phyloP scores from a whole-genome alignment of 345 rosid genomes.

The Acer negundo region DNA sequence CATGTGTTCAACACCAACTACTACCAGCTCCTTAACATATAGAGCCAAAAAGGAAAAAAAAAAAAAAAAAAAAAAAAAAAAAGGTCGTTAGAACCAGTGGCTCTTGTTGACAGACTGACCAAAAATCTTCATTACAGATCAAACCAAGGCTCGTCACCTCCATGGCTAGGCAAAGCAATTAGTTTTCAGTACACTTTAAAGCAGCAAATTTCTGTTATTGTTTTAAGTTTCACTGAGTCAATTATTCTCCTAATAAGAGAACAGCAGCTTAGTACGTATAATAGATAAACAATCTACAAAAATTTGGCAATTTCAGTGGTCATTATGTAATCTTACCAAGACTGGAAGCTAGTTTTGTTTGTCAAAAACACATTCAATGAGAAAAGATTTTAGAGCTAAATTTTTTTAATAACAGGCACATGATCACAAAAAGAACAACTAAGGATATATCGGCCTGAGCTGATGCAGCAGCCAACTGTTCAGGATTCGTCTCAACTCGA shows the following conservation, averaged over 20 bases:
- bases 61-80: background rate
- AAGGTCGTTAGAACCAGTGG: background rate
- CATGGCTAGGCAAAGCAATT: background rate
- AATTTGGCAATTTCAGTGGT: background rate
- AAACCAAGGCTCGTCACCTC: background rate
- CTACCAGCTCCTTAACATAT: background rate
- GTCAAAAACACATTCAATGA: background rate
- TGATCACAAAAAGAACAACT: conserved; percentile 10
- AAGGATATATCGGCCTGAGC: conserved; percentile 99
- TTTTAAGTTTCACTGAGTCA: background rate
- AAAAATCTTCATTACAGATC: conserved; percentile 4
- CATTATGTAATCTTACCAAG: background rate
- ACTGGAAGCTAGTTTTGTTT: conserved; percentile 3
- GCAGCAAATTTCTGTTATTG: background rate
- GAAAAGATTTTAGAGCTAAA: background rate
- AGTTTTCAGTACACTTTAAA: conserved; percentile 5
- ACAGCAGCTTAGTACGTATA: background rate
- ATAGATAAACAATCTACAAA: background rate
- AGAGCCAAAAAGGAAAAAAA: background rate
- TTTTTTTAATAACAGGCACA: background rate
- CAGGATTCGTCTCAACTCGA: conserved; percentile 97
- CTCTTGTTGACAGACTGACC: background rate
- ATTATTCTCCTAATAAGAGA: background rate
- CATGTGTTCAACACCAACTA: background rate
- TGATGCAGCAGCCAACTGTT: conserved; percentile 98